phyloP scores from a whole-genome alignment of 2,329 filamentous ascomycete genomes.

The Endothia cerciana region DNA sequence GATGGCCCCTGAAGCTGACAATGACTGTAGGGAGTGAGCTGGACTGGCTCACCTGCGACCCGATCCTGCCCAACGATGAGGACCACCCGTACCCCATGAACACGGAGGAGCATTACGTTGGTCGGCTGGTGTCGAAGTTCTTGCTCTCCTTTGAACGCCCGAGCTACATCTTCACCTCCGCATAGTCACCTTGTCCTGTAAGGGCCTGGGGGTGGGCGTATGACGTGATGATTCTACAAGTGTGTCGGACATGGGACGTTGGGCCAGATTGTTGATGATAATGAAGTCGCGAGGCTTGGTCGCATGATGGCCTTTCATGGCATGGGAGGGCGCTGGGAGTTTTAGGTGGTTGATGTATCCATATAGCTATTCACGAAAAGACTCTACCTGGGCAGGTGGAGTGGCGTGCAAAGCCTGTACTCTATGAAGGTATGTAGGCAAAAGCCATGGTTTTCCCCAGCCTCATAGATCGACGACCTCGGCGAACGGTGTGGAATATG shows the following conservation, averaged over 20 bases:
- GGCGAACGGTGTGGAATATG: conserved; percentile 91
- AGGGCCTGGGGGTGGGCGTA: neutral
- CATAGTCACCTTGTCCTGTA: conserved; percentile 14
- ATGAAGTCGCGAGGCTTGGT: neutral
- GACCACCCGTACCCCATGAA: conserved; percentile 52
- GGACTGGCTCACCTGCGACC: conserved; percentile 51
- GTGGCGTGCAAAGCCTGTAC: neutral
- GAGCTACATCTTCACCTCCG: conserved; percentile 49
- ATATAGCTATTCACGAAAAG: neutral
- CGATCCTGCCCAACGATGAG: conserved; percentile 50
- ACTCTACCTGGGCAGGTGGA: neutral
- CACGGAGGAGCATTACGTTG: conserved; percentile 55
- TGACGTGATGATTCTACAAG: neutral
- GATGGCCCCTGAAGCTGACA: neutral
- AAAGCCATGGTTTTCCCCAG: conserved; percentile 85
- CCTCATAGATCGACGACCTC: conserved; percentile 90
- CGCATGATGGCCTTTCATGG: neutral
- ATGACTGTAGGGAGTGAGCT: conserved; percentile 42
- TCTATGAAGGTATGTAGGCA: conserved; percentile 63
- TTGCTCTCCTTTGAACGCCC: conserved; percentile 58
- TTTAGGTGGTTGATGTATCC: neutral
- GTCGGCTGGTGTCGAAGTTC: conserved; percentile 57
- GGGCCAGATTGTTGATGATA: neutral
- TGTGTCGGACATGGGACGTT: neutral
- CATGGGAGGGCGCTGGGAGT: neutral